These are phyloP conservation scores for Pleurotus sapidus DNA, from an alignment of 768 basidiomycete species.

Conservation along the genomic window DNA sequence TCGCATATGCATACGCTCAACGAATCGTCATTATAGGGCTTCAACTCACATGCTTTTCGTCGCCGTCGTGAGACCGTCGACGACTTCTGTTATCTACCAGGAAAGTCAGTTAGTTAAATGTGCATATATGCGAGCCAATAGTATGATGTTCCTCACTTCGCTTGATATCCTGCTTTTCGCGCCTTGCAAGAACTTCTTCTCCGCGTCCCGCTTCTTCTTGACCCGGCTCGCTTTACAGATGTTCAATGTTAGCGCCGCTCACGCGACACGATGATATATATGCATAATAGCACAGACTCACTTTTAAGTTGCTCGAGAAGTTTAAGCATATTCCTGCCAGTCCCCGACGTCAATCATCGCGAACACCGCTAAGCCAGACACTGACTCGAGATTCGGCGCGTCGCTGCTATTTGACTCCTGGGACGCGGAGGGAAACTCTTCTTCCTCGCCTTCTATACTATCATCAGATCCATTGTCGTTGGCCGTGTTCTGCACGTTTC, in stretches of 20 bases:
- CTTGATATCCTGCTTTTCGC: neutral
- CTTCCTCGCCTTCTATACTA: neutral
- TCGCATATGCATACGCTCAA: too few relatives aligned
- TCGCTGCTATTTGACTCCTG: constrained; percentile 6
- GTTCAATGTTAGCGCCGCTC: too few relatives aligned
- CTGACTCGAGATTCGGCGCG: neutral
- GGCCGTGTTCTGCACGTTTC: neutral
- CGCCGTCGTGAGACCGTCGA: neutral
- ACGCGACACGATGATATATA: too few relatives aligned
- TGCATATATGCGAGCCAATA: neutral
- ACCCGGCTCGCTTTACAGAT: neutral
- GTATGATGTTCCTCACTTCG: neutral
- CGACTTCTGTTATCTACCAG: neutral
- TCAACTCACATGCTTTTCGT: neutral
- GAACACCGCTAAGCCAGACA: too few relatives aligned
- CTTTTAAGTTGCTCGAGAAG: neutral
- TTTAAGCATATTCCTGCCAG: neutral
- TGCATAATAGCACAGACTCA: neutral
- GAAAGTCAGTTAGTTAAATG: too few relatives aligned
- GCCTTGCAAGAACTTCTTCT: neutral
- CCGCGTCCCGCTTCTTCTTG: constrained; percentile 4
- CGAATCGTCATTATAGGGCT: too few relatives aligned
- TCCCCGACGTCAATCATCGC: too few relatives aligned
- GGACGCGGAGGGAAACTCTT: neutral
- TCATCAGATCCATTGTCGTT: neutral